These are phyloP conservation scores for Boletellus deceptivus DNA, from an alignment of 1,284 basidiomycete genomes.

Conservation along the genomic window DNA sequence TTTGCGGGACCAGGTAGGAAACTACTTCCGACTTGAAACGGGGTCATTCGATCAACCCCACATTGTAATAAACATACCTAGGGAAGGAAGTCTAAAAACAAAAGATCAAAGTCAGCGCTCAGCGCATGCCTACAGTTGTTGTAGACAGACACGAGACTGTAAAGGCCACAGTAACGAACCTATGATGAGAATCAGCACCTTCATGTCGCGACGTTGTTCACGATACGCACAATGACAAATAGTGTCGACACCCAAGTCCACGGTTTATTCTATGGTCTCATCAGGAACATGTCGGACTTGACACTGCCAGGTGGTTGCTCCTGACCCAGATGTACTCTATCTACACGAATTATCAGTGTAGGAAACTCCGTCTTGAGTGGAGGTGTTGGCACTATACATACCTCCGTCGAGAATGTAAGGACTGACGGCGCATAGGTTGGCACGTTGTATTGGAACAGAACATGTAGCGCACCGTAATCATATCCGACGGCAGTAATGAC, in stretches of 20 bases:
- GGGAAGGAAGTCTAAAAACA: neutral
- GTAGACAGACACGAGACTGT: neutral
- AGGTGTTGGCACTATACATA: neutral
- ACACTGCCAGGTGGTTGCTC: neutral
- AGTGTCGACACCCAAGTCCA: conserved; percentile 9
- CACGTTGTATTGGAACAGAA: neutral
- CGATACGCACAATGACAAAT: conserved; percentile 4
- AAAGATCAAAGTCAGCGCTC: neutral
- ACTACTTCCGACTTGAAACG: neutral
- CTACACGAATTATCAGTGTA: neutral
- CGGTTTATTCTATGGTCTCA: conserved; percentile 1
- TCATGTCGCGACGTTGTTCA: neutral
- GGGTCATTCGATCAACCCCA: neutral
- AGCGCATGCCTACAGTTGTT: neutral
- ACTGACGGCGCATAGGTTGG: neutral
- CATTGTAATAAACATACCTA: neutral
- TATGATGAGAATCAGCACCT: neutral
- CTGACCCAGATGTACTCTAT: conserved; percentile 13
- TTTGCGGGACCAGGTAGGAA: neutral
- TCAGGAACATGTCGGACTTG: neutral
- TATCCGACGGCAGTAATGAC: conserved; percentile 4
- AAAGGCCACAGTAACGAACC: neutral
- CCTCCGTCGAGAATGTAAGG: conserved; percentile 1
- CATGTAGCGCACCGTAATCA: neutral
- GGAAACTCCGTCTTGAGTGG: neutral